These are phyloP conservation scores for Lumnitzera littorea DNA, from an alignment of 345 rosid genomes.

Conservation along the genomic window DNA sequence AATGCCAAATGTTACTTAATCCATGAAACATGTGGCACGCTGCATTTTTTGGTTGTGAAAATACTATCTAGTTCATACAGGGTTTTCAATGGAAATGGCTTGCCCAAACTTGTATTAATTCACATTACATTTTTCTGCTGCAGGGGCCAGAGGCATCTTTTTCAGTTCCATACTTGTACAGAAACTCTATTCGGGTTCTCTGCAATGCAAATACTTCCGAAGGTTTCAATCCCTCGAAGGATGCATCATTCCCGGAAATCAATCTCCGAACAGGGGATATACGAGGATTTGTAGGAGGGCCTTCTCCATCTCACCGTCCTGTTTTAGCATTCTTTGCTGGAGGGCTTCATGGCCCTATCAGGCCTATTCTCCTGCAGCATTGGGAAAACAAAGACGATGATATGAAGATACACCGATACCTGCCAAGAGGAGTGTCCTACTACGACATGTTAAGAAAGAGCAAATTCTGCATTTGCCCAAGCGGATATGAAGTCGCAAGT, in stretches of 20 bases:
- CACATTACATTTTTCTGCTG: constrained; percentile 1
- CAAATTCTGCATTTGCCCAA: constrained; percentile 84
- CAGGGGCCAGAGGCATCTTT: constrained; percentile 65
- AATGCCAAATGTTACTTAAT: no score
- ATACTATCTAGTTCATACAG: no score
- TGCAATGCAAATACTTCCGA: constrained; percentile 93
- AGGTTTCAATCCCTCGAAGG: constrained; percentile 68
- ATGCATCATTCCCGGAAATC: constrained; percentile 79
- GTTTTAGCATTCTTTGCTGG: constrained; percentile 92
- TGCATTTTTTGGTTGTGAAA: background rate
- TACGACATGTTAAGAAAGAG: constrained; percentile 64
- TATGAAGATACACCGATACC: constrained; percentile 55
- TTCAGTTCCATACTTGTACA: constrained; percentile 43
- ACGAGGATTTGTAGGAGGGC: constrained; percentile 60
- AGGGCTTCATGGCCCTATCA: constrained; percentile 88
- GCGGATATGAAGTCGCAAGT: constrained; percentile 94
- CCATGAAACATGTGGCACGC: background rate
- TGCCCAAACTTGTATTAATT: background rate
- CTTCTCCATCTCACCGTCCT: constrained; percentile 63
- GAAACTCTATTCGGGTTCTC: constrained; percentile 65
- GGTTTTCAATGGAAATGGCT: no score
- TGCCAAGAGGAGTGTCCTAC: constrained; percentile 65
- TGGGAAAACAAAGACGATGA: constrained; percentile 81
- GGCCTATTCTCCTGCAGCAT: constrained; percentile 72
- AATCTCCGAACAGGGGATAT: constrained; percentile 58